A percentile compares a stretch with the other conserved stretches of the same genome.
Evolutionary conservation across 2,329 filamentous ascomycete species (phyloP).

Genomic region (Microsporum canis): DNA sequence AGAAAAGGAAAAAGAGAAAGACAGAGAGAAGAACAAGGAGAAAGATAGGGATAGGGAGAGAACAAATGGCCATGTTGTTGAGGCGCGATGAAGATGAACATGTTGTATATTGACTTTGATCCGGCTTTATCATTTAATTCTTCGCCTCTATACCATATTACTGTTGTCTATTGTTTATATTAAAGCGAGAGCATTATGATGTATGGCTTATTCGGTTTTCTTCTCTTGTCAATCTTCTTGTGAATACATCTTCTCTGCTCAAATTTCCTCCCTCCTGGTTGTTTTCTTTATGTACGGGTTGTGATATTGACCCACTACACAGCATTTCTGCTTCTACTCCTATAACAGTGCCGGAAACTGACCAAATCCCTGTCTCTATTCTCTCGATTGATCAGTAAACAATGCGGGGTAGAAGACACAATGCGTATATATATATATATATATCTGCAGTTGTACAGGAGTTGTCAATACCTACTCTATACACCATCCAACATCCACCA

Average conservation of each 20-base stretch:
- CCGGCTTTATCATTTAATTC: background rate
- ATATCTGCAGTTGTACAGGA: background rate
- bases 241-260: background rate
- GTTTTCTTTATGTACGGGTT: background rate
- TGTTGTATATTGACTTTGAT: background rate
- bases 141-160: background rate
- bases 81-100: background rate
- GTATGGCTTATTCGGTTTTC: background rate
- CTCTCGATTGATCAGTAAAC: background rate
- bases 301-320: background rate
- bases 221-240: background rate
- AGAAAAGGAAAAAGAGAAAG: conserved; percentile 7
- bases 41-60: background rate
- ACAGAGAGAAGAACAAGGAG: background rate
- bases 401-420: background rate
- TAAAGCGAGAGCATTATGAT: background rate
- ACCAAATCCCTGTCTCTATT: background rate
- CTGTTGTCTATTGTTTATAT: background rate
- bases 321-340: background rate
- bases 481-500: background rate
- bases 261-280: background rate
- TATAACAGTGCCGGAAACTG: background rate
- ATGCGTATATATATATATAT: background rate
- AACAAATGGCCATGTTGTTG: background rate
- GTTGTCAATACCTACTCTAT: background rate